A percentile compares a stretch with the other conserved stretches of the same genome.
Evolutionary conservation across 2,329 filamentous ascomycete genomes (phyloP).

Genomic region (Cadophora luteo-olivacea): DNA sequence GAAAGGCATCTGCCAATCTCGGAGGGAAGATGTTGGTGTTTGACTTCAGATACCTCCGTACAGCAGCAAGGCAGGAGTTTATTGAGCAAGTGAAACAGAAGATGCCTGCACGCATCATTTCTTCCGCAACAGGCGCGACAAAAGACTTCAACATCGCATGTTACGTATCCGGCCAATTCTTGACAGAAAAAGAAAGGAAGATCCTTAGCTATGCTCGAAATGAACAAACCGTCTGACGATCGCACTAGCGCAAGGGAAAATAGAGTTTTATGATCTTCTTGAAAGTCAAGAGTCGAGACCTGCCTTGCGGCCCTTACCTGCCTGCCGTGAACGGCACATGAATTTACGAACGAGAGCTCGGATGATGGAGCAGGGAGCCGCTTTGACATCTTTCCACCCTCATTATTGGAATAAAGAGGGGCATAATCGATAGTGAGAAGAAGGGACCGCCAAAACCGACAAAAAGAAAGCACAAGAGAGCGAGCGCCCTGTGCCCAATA

Average conservation of each 20-base stretch:
- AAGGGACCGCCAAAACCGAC: background rate
- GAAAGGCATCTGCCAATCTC: background rate
- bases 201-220: background rate
- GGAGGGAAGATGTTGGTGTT: background rate
- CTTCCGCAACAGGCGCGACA: background rate
- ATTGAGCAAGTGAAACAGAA: background rate
- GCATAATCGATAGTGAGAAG: conserved; percentile 18
- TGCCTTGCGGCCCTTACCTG: too few relatives aligned
- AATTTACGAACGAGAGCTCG: conserved; percentile 3
- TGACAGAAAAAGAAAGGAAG: background rate
- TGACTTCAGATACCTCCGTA: background rate
- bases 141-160: background rate
- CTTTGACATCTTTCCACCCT: background rate
- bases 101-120: background rate
- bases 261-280: conserved; percentile 6
- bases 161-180: background rate
- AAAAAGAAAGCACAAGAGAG: conserved; percentile 3
- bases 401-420: conserved; percentile 19
- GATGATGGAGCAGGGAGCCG: background rate
- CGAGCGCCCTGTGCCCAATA: background rate
- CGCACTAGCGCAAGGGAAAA: background rate
- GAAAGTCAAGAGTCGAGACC: background rate
- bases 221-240: background rate
- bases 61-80: background rate
- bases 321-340: background rate